These are phyloP conservation scores for Theileria sp. DNA, from an alignment of 169 alveolate species.

Conservation along the genomic window DNA sequence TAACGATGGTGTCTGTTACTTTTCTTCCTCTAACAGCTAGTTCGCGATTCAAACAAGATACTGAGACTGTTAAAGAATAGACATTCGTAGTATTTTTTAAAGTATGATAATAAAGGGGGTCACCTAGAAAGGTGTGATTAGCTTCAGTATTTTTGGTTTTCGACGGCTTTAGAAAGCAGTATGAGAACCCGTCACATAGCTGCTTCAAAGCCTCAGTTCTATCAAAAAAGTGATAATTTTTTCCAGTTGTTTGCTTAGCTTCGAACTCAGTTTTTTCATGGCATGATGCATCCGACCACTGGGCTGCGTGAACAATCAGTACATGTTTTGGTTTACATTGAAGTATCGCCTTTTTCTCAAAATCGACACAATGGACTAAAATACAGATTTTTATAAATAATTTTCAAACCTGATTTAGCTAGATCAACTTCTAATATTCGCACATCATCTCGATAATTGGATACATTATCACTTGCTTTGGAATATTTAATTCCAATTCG, in stretches of 20 bases:
- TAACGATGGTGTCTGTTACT: slow-evolving; percentile 31
- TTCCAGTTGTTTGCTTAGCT: neutral
- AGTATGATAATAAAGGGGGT: slow-evolving; percentile 22
- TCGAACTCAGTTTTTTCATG: too few relatives aligned
- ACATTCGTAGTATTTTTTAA: neutral
- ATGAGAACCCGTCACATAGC: slow-evolving; percentile 48
- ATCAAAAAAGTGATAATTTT: slow-evolving; percentile 3
- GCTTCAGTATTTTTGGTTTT: slow-evolving; percentile 23
- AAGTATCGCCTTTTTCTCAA: neutral
- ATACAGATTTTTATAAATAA: neutral
- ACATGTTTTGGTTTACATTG: slow-evolving; percentile 31
- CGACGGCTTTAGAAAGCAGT: slow-evolving; percentile 46
- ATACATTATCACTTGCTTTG: neutral
- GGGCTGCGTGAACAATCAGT: slow-evolving; percentile 25
- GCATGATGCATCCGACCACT: slow-evolving; percentile 23
- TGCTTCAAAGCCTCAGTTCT: slow-evolving; percentile 36
- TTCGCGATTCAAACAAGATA: slow-evolving; percentile 21
- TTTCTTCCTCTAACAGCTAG: slow-evolving; percentile 27
- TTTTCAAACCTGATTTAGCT: neutral
- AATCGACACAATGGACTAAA: slow-evolving; percentile 1
- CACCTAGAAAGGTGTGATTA: slow-evolving; percentile 36
- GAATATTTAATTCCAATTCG: neutral
- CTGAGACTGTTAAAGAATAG: slow-evolving; percentile 30
- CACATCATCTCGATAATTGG: neutral
- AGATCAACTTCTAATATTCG: neutral